Evolutionary conservation across 176 grass and related monocot species (phyloP).

Genomic region (Carex cristatella): DNA sequence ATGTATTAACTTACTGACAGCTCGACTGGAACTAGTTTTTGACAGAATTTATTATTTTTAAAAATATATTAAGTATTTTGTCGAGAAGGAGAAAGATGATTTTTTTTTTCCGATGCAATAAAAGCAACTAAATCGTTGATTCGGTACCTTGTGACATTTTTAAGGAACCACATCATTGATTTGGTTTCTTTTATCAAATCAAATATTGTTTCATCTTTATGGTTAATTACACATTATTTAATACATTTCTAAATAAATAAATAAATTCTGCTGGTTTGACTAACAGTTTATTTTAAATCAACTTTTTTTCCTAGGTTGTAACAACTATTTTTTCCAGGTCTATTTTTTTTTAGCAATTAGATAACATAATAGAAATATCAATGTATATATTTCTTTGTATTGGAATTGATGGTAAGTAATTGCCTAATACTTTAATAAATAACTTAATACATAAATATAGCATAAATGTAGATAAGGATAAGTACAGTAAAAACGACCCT

Average conservation of each 20-base stretch:
- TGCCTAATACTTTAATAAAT: not conserved
- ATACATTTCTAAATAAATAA: no score
- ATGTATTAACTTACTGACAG: no score
- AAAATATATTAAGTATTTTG: no score
- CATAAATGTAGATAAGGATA: not conserved
- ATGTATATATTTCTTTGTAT: not conserved
- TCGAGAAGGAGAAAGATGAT: no score
- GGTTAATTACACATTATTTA: no score
- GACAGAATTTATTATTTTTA: not conserved
- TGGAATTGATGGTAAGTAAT: not conserved
- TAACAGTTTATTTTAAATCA: not conserved
- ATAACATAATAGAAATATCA: not conserved
- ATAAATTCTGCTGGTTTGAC: no score
- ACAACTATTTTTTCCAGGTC: not conserved
- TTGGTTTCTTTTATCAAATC: no score
- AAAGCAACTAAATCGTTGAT: no score
- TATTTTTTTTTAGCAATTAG: not conserved
- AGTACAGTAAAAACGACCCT: not conserved
- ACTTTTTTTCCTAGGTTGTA: not conserved
- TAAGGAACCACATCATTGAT: no score
- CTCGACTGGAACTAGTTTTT: not conserved
- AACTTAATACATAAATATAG: not conserved
- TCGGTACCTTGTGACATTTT: no score
- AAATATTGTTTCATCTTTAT: no score
- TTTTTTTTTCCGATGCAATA: no score